Evolutionary conservation across 169 alveolate species (phyloP).

Genomic region (Eimeria falciformis): DNA sequence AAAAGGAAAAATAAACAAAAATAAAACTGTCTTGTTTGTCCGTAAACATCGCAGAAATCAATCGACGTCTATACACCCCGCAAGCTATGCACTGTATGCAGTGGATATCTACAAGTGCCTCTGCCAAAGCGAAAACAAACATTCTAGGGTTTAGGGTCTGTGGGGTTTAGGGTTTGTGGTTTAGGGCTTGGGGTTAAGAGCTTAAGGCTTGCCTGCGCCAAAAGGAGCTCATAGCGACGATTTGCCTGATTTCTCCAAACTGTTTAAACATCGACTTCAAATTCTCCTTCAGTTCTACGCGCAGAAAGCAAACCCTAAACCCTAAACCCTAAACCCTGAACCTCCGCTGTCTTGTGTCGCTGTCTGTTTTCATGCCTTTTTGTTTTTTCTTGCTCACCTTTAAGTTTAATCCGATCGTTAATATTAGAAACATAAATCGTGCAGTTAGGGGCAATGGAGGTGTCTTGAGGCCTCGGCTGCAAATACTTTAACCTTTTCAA

Average conservation of each 20-base stretch:
- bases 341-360: not conserved
- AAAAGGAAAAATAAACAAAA: not conserved
- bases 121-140: not conserved
- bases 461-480: constrained; percentile 54
- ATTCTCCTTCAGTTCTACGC: constrained; percentile 80
- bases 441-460: constrained; percentile 61
- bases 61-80: no score
- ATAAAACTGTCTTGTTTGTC: no score
- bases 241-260: constrained; percentile 84
- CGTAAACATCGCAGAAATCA: no score
- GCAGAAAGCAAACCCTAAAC: not conserved
- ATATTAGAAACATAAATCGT: constrained; percentile 66
- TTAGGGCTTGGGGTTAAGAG: no score
- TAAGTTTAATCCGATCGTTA: constrained; percentile 62
- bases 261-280: constrained; percentile 82
- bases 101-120: not conserved
- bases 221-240: constrained; percentile 88
- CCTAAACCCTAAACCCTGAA: not conserved
- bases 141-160: not conserved
- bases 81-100: not conserved
- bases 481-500: constrained; percentile 33
- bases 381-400: not conserved
- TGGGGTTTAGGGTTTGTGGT: not conserved
- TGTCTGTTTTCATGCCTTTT: not conserved
- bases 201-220: constrained; percentile 81